These are phyloP conservation scores for Solanum paucissectum DNA, from an alignment of 257 asterid species.

Conservation along the genomic window DNA sequence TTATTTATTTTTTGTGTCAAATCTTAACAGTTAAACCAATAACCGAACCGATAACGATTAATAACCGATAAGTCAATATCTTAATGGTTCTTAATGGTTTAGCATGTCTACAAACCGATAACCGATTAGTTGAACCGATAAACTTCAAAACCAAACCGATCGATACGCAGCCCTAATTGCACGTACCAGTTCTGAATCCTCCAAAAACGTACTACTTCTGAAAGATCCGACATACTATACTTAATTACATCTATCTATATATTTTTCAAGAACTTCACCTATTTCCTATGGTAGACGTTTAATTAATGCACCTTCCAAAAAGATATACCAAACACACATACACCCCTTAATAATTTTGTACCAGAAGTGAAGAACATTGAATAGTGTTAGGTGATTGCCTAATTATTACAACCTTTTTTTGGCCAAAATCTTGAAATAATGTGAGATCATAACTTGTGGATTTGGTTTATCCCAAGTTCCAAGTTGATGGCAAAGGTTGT, in stretches of 20 bases:
- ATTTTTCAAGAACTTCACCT: background rate
- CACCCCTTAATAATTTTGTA: background rate
- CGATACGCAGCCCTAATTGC: background rate
- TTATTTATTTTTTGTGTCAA: too few relatives aligned
- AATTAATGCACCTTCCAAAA: background rate
- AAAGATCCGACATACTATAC: background rate
- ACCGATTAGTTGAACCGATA: too few relatives aligned
- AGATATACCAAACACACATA: background rate
- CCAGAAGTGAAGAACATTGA: background rate
- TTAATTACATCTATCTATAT: background rate
- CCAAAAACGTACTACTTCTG: background rate
- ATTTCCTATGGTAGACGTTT: background rate
- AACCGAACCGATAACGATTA: too few relatives aligned
- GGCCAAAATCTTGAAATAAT: background rate
- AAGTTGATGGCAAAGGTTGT: background rate
- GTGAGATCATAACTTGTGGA: constrained; percentile 1
- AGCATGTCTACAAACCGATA: too few relatives aligned
- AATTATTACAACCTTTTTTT: background rate
- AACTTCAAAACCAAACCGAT: too few relatives aligned
- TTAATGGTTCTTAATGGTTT: too few relatives aligned
- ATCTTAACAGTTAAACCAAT: too few relatives aligned
- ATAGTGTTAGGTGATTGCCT: background rate
- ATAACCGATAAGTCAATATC: too few relatives aligned
- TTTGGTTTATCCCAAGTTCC: background rate
- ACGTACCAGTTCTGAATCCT: background rate